Percentiles rank a stretch among this genome's conserved stretches.
Conservation (phyloP, 1,284 basidiomycete species). For the Singerocomus inundabilis region DNA sequence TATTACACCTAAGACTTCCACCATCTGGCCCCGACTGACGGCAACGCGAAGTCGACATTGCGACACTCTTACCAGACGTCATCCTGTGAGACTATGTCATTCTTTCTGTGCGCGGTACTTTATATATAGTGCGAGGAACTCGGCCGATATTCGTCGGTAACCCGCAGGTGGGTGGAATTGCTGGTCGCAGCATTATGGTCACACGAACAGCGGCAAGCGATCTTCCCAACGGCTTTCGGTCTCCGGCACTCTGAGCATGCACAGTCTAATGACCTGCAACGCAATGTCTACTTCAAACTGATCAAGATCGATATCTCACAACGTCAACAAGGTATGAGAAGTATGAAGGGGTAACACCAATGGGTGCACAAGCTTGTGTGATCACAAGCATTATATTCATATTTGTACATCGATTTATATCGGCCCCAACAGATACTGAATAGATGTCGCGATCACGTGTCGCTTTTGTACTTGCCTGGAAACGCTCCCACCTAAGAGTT, state of each 20-base stretch:
- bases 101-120: neutral
- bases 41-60: neutral
- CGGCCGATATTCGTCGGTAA: neutral
- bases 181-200: neutral
- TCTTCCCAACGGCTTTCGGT: neutral
- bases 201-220: neutral
- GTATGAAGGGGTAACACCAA: neutral
- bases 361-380: neutral
- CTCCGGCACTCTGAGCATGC: no score
- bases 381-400: neutral
- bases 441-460: constrained; percentile 13
- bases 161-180: neutral
- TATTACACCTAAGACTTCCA: neutral
- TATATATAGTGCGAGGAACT: neutral
- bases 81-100: no score
- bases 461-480: constrained; percentile 19
- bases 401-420: constrained; percentile 11
- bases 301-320: neutral
- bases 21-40: neutral
- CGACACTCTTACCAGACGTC: neutral
- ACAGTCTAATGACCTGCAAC: neutral
- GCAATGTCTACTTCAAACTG: neutral
- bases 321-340: neutral
- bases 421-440: constrained; percentile 6
- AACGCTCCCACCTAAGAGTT: neutral